Evolutionary conservation across 352 stramenopile species (phyloP), one percentile per base, ranked within the genome.

Genomic region (Phytophthora aleatoria): DNA sequence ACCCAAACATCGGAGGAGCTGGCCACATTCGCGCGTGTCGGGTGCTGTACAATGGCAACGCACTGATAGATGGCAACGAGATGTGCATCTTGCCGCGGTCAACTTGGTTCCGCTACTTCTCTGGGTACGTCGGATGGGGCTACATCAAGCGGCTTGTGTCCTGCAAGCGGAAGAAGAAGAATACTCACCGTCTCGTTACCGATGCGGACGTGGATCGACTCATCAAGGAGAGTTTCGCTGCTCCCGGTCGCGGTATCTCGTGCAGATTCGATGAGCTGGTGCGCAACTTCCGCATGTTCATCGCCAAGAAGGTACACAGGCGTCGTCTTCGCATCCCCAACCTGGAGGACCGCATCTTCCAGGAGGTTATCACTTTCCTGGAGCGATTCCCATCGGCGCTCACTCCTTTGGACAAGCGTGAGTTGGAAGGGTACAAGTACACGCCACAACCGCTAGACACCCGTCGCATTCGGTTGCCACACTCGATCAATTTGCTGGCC

Each of bases 341-440:
- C 41, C 50, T 92, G 42, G 83, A 94, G 39, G 83, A 87, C 26
- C 79, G 75, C 47, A 90, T 93, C 48, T 85, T 82, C 43, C 56
- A 71, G 33, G 82, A 93, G 50, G 85, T 90, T 42, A 91, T 93
- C 50, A 81, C 79, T 15, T 91, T 93, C 44, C 49, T 93, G 3
- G 85, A 91, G 60, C 85, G 85, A 7, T 93, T 91, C 57, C 79
- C 79, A 48, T 88, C 81, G 13, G 82, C 81, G 8, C 44, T 91
- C 11, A 77, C 77, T 13, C 81, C 79, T 15, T 74, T 91, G 24
- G 85, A 93, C 56, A 89, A 91, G 48, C 82, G 85, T n/a, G 85
- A 91, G 54, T 48, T 90, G n/a, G 79, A 89, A 60, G 82, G 84
- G 0, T 90, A 90, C 76, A 93, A 91, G 69, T 91, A 93, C 73